phyloP scores from a whole-genome alignment of 352 stramenopile genomes.

The Globisporangium perplexum region DNA sequence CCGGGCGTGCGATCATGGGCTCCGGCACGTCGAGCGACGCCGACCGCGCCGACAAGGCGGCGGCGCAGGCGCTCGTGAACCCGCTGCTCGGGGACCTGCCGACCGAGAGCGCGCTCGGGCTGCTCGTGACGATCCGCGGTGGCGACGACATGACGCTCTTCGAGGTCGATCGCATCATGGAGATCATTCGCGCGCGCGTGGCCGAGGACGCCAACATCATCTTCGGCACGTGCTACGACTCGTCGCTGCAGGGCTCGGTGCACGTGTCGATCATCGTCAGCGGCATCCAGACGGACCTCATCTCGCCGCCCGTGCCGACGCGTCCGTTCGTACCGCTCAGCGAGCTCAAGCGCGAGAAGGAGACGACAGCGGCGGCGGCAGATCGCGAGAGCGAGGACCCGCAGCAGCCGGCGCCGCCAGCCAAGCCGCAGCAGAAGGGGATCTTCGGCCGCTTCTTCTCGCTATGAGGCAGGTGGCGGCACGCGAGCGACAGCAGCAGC shows the following conservation, averaged over 20 bases:
- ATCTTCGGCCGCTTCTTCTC: slow-evolving; percentile 77
- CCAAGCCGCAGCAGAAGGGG: slow-evolving; percentile 27
- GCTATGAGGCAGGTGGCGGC: too few relatives aligned
- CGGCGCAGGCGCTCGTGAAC: slow-evolving; percentile 92
- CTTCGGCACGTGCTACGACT: slow-evolving; percentile 86
- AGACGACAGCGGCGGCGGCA: slow-evolving; percentile 4
- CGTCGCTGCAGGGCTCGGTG: slow-evolving; percentile 72
- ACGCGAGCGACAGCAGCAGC: not conserved
- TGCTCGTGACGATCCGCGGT: slow-evolving; percentile 95
- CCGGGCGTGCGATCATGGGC: slow-evolving; percentile 94
- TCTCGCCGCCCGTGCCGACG: slow-evolving; percentile 65
- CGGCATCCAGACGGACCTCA: slow-evolving; percentile 82
- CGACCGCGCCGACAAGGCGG: slow-evolving; percentile 86
- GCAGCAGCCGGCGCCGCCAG: slow-evolving; percentile 4
- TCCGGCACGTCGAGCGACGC: slow-evolving; percentile 77
- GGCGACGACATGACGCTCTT: slow-evolving; percentile 92
- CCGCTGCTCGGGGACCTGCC: slow-evolving; percentile 92
- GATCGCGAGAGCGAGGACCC: slow-evolving; percentile 10
- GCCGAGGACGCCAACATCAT: slow-evolving; percentile 86
- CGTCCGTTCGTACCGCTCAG: slow-evolving; percentile 34
- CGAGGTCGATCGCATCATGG: slow-evolving; percentile 89
- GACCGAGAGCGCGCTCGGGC: slow-evolving; percentile 89
- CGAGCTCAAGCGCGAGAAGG: slow-evolving; percentile 27
- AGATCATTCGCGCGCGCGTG: slow-evolving; percentile 77
- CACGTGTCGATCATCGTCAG: slow-evolving; percentile 88